These are phyloP conservation scores for Scleromitrula shiraiana DNA, from an alignment of 2,329 filamentous ascomycete species.

Conservation along the genomic window DNA sequence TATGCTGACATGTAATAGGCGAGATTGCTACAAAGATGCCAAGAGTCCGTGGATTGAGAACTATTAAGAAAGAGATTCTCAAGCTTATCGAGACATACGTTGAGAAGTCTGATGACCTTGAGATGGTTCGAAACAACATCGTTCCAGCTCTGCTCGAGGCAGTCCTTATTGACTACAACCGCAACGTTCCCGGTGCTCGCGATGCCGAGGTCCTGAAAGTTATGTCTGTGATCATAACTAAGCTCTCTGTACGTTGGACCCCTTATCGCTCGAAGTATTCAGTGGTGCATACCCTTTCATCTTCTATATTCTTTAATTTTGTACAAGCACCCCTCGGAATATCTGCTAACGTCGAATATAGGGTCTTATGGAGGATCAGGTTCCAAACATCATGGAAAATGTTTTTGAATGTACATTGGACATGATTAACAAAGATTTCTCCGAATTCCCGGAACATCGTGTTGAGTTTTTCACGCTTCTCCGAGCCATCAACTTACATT, in stretches of 20 bases:
- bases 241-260: constrained; percentile 77
- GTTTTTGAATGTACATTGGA: constrained; percentile 97
- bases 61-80: constrained; percentile 98
- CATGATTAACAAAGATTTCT: constrained; percentile 99
- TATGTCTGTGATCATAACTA: constrained; percentile 95
- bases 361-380: constrained; percentile 96
- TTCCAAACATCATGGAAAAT: constrained; percentile 95
- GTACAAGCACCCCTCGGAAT: background rate
- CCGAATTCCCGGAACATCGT: constrained; percentile 94
- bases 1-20: constrained; percentile 42
- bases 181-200: constrained; percentile 89
- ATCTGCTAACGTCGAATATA: constrained; percentile 35
- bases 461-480: constrained; percentile 99
- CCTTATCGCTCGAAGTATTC: constrained; percentile 39
- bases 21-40: constrained; percentile 96
- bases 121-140: constrained; percentile 88
- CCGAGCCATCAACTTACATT: constrained; percentile 91
- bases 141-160: constrained; percentile 93
- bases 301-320: constrained; percentile 14
- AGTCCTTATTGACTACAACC: constrained; percentile 91
- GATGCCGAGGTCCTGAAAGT: constrained; percentile 96
- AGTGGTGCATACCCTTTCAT: constrained; percentile 30
- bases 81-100: constrained; percentile 98
- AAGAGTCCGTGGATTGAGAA: constrained; percentile 86
- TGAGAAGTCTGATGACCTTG: constrained; percentile 92